These are phyloP conservation scores for Yamadazyma siamensis DNA, from an alignment of 1,139 yeast species.

Conservation along the genomic window DNA sequence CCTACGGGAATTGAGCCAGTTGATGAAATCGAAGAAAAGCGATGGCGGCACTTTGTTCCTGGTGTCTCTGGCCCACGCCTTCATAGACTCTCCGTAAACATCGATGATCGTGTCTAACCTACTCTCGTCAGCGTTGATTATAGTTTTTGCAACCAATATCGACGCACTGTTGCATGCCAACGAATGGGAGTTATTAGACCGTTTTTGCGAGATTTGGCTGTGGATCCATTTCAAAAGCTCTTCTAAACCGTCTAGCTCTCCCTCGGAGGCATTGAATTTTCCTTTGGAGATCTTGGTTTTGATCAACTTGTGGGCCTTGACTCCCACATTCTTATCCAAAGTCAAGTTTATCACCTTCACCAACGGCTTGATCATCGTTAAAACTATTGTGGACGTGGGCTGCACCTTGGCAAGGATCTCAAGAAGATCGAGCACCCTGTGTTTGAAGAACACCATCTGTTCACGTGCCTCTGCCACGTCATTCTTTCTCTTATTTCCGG, in stretches of 20 bases:
- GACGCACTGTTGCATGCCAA: slow-evolving; percentile 62
- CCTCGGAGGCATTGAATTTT: slow-evolving; percentile 20
- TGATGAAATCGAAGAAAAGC: slow-evolving; percentile 73
- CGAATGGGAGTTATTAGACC: slow-evolving; percentile 49
- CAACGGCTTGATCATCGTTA: slow-evolving; percentile 56
- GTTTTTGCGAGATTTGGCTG: slow-evolving; percentile 37
- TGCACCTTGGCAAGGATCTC: slow-evolving; percentile 56
- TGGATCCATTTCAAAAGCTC: slow-evolving; percentile 30
- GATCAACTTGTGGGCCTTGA: slow-evolving; percentile 70
- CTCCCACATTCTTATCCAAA: slow-evolving; percentile 64
- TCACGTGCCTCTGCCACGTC: slow-evolving; percentile 77
- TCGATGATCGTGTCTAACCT: slow-evolving; percentile 42
- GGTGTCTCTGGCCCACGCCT: slow-evolving; percentile 54
- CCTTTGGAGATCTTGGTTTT: slow-evolving; percentile 62
- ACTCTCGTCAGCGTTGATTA: slow-evolving; percentile 34
- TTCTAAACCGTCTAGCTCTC: slow-evolving; percentile 20
- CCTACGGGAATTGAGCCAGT: slow-evolving; percentile 62
- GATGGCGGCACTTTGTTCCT: slow-evolving; percentile 54
- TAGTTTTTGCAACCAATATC: slow-evolving; percentile 57
- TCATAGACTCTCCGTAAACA: slow-evolving; percentile 54
- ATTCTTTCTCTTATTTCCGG: slow-evolving; percentile 65
- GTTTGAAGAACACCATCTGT: slow-evolving; percentile 75
- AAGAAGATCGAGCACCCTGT: slow-evolving; percentile 71
- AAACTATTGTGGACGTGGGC: slow-evolving; percentile 38
- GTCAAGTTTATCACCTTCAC: slow-evolving; percentile 63